phyloP scores from a whole-genome alignment of 345 rosid species.

The Acer campestre region DNA sequence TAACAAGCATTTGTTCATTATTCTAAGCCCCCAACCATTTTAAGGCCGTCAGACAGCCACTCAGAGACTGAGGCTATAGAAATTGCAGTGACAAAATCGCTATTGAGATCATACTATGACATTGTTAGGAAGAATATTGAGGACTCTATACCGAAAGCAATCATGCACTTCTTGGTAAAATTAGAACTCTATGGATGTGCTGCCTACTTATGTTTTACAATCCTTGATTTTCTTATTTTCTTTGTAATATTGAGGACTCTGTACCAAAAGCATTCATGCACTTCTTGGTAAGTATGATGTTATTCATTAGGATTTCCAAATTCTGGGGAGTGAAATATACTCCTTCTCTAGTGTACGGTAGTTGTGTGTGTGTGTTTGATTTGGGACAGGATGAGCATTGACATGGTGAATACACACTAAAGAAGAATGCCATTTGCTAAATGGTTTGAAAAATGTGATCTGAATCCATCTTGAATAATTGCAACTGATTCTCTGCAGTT shows the following conservation, averaged over 20 bases:
- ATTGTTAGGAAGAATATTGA: constrained; percentile 93
- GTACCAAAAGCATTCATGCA: no score
- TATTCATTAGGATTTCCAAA: not conserved
- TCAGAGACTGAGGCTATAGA: constrained; percentile 88
- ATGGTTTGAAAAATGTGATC: not conserved
- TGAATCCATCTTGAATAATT: not conserved
- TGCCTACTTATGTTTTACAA: not conserved
- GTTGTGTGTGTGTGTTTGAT: not conserved
- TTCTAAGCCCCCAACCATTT: constrained; percentile 80
- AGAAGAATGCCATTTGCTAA: not conserved
- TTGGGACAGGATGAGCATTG: not conserved
- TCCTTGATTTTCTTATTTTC: not conserved
- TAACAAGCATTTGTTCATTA: constrained; percentile 27
- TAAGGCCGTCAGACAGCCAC: constrained; percentile 82
- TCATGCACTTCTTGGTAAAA: constrained; percentile 95
- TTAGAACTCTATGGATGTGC: not conserved
- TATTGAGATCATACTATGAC: constrained; percentile 88
- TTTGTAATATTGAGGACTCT: no score
- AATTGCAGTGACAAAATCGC: constrained; percentile 75
- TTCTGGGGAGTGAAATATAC: constrained; percentile 1
- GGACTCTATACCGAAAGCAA: constrained; percentile 89
- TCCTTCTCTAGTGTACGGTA: not conserved
- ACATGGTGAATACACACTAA: not conserved
- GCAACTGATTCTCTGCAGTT: constrained; percentile 11
- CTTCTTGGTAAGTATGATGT: not conserved